These are phyloP conservation scores for Solanum bulbocastanum DNA, from an alignment of 257 asterid genomes.

Conservation along the genomic window DNA sequence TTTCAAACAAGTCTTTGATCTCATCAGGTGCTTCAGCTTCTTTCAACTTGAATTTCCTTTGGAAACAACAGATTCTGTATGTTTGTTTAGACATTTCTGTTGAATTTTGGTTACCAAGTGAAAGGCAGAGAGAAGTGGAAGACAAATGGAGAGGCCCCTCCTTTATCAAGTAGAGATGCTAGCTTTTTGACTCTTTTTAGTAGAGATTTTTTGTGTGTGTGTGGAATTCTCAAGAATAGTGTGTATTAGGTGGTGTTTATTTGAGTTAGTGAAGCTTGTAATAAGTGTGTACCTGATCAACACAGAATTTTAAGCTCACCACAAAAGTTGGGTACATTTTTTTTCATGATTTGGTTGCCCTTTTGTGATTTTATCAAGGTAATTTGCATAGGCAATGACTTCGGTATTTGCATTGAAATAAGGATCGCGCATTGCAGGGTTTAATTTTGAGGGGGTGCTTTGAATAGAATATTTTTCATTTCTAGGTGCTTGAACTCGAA, in stretches of 20 bases:
- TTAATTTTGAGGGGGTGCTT: rapidly evolving
- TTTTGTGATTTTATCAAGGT: background rate
- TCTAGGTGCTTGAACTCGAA: rapidly evolving
- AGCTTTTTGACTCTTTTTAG: background rate
- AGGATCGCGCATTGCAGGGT: background rate
- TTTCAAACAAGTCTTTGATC: conserved; percentile 34
- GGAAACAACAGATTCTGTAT: conserved; percentile 53
- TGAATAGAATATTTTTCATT: background rate
- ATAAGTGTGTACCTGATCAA: background rate
- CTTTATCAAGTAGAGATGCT: background rate
- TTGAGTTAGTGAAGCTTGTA: background rate
- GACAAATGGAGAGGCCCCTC: background rate
- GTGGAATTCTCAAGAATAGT: background rate
- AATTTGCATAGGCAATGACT: background rate
- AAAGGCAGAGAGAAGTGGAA: background rate
- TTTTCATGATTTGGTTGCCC: background rate
- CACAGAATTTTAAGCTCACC: background rate
- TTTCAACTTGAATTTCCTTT: conserved; percentile 43
- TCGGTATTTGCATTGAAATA: no score
- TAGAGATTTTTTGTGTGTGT: background rate
- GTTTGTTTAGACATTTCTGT: conserved; percentile 59
- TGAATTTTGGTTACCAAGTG: background rate
- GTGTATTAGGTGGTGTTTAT: background rate
- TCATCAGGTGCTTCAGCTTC: conserved; percentile 58
- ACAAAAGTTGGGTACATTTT: background rate